These are phyloP conservation scores for Xylaria sp. DNA, from an alignment of 2,329 filamentous ascomycete species.

Conservation along the genomic window DNA sequence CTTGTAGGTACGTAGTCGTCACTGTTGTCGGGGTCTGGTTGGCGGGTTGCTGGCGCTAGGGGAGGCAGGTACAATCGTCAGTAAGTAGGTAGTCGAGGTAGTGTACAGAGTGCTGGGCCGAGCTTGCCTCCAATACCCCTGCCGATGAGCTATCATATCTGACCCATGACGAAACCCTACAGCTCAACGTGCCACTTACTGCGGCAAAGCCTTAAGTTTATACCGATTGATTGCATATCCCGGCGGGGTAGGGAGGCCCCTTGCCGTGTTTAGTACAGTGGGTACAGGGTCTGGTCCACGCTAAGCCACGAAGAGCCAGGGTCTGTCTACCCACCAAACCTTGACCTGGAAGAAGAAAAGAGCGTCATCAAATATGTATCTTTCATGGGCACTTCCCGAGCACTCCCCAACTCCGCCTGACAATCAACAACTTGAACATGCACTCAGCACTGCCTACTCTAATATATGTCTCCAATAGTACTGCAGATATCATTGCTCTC, in stretches of 20 bases:
- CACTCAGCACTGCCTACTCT: background rate
- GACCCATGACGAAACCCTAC: slow-evolving; percentile 36
- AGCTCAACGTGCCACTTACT: slow-evolving; percentile 19
- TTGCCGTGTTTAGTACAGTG: background rate
- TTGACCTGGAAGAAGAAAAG: background rate
- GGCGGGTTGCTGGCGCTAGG: slow-evolving; percentile 3
- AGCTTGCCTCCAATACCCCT: slow-evolving; percentile 18
- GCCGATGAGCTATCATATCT: slow-evolving; percentile 2
- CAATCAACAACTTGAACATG: background rate
- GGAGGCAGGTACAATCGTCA: background rate
- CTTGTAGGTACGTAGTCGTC: slow-evolving; percentile 7
- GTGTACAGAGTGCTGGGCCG: background rate
- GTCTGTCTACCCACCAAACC: slow-evolving; percentile 9
- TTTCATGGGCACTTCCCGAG: background rate
- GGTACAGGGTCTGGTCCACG: background rate
- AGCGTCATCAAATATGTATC: background rate
- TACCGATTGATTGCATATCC: slow-evolving; percentile 23
- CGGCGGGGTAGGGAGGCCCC: slow-evolving; percentile 16
- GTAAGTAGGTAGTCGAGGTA: background rate
- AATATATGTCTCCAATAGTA: background rate
- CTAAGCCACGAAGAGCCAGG: slow-evolving; percentile 4
- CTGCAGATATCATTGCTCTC: too few species aligned
- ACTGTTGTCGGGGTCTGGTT: slow-evolving; percentile 7
- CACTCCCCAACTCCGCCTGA: background rate
- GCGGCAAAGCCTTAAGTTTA: background rate